phyloP scores from a whole-genome alignment of 768 basidiomycete genomes.

The Boletellus ananiceps region DNA sequence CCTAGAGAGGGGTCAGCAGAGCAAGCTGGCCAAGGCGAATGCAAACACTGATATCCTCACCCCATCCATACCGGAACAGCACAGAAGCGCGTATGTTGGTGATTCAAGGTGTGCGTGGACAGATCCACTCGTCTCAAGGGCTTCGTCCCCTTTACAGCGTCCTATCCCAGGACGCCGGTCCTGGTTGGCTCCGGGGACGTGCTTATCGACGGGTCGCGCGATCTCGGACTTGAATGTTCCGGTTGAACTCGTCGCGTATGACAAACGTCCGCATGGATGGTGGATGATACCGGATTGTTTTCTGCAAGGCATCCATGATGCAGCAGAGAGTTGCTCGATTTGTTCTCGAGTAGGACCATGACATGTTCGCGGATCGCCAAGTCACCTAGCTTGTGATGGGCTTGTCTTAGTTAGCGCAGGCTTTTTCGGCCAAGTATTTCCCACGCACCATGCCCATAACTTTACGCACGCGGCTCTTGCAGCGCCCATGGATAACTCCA shows the following conservation, averaged over 20 bases:
- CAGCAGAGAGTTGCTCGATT: constrained; percentile 4
- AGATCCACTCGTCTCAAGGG: constrained; percentile 13
- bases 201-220: constrained; percentile 6
- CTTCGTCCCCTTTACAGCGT: constrained; percentile 10
- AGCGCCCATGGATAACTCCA: not conserved
- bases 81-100: too few relatives aligned
- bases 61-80: not conserved
- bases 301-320: not conserved
- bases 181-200: constrained; percentile 17
- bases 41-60: not conserved
- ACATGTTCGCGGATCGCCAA: too few relatives aligned
- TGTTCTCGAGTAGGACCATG: not conserved
- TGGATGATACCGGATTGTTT: constrained; percentile 19
- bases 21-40: not conserved
- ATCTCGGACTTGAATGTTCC: not conserved
- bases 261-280: constrained; percentile 20
- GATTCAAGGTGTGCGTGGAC: constrained; percentile 7
- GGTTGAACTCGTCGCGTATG: constrained; percentile 25
- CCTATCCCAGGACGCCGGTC: constrained; percentile 23
- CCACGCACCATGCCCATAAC: constrained; percentile 21
- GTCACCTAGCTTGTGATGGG: too few relatives aligned
- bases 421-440: constrained; percentile 6
- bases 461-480: constrained; percentile 7
- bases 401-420: too few relatives aligned
- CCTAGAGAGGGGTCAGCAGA: not conserved